phyloP scores from a whole-genome alignment of 495 filamentous ascomycete genomes.

The Evernia prunastri region DNA sequence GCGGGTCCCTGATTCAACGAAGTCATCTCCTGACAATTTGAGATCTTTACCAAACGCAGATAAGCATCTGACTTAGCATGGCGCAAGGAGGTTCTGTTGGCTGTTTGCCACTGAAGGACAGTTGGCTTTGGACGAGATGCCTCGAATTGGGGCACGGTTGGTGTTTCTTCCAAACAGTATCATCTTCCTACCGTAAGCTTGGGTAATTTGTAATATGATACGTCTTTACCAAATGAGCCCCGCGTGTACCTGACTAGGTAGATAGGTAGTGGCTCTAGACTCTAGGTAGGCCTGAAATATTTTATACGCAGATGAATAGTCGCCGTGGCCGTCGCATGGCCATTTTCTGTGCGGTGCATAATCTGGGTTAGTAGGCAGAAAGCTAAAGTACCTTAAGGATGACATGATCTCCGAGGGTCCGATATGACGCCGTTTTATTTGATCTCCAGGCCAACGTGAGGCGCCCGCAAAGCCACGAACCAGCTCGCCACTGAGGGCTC shows the following conservation, averaged over 20 bases:
- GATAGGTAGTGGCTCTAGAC: background rate
- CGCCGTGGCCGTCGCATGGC: background rate
- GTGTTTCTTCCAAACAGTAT: background rate
- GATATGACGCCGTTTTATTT: background rate
- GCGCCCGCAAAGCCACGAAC: background rate
- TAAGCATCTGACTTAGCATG: slow-evolving; percentile 14
- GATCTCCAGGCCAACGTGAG: slow-evolving; percentile 16
- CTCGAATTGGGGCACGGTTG: background rate
- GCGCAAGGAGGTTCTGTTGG: slow-evolving; percentile 15
- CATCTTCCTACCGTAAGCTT: background rate
- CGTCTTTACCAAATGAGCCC: background rate
- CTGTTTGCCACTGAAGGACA: background rate
- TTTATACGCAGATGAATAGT: background rate
- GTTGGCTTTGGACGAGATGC: slow-evolving; percentile 4
- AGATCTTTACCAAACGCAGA: background rate
- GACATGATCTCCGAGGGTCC: no score
- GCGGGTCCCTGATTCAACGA: background rate
- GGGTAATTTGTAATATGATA: background rate
- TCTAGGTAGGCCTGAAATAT: background rate
- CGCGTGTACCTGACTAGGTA: slow-evolving; percentile 11
- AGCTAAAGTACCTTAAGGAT: no score
- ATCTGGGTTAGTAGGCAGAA: background rate
- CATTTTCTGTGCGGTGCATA: background rate
- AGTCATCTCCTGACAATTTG: background rate
- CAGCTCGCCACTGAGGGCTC: background rate